Evolutionary conservation across 139 green algal genomes (phyloP), one percentile per base, ranked within the genome.

Genomic region (Micractinium sp.): DNA sequence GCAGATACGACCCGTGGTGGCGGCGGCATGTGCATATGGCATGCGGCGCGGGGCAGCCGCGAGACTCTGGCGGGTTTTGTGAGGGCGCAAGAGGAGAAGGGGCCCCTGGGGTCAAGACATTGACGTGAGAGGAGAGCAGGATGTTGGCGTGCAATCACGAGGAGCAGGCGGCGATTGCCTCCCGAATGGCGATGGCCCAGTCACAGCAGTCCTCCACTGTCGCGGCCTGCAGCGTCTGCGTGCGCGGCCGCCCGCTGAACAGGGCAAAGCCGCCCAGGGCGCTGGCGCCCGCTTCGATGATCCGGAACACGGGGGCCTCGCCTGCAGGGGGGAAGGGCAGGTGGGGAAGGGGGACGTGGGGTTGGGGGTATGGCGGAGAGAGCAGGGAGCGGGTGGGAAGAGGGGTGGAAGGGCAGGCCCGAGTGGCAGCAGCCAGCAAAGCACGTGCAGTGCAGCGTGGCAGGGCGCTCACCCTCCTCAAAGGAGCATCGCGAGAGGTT

Each of bases 231-330:
- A 96, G 92, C 9, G 89, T 93, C 33, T 89, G 56, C 29, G 90
- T 90, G 61, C 91, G 88, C 25, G 36, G 79, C 7, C 87, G 88
- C 18, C 87, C 73, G 9, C 87, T 74, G 35, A 92, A 80, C 25
- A 88, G 80, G 63, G 91, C 92, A 63, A 90, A 88, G n/a, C 89
- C 53, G 71, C 83, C 73, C 33, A 93, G 85, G 27, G 60, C 82
- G 39, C 87, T 85, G 7, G 85, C 75, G n/a, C 22, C 66, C 18
- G 66, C 33, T 87, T 97, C 93, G 0, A 94, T 87, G 23, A 97
- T 81, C 35, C 94, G 91, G 71, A 96, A 96, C 22, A 92, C 90
- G 1, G 92, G 94, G 0, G 95, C 93, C 85, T 96, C 89, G 4
- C 92, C 92, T 76, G 92, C 86, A 80, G 3, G 14, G 29, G 41